Percentiles rank a stretch among this genome's conserved stretches.
Conservation (phyloP, 1,284 basidiomycete genomes). For the Volvariella surrecta region DNA sequence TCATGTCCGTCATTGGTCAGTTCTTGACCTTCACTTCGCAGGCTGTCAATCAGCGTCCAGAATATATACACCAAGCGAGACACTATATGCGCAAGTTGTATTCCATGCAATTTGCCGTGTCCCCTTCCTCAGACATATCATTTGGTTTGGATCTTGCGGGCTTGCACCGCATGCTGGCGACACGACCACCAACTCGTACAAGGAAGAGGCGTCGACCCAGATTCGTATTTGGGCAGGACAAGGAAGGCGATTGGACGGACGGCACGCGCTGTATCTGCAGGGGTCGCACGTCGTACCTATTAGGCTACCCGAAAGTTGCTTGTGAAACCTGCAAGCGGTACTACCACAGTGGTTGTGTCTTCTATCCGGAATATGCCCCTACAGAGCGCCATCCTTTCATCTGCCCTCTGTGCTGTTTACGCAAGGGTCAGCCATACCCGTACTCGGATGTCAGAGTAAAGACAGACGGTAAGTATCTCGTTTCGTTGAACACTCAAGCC, state of each 20-base stretch:
- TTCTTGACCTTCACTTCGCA: constrained; percentile 66
- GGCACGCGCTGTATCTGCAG: constrained; percentile 75
- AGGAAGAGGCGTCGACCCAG: constrained; percentile 61
- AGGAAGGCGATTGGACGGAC: constrained; percentile 64
- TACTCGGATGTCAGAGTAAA: constrained; percentile 69
- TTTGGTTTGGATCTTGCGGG: constrained; percentile 74
- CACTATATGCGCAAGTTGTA: constrained; percentile 83
- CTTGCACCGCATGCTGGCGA: constrained; percentile 68
- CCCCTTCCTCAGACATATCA: constrained; percentile 66
- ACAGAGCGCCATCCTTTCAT: constrained; percentile 36
- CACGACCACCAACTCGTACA: constrained; percentile 45
- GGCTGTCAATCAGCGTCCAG: constrained; percentile 55
- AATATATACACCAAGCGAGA: constrained; percentile 70
- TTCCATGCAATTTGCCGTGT: constrained; percentile 75
- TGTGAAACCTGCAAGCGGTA: constrained; percentile 56
- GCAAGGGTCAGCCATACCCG: constrained; percentile 58
- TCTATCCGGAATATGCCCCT: constrained; percentile 37
- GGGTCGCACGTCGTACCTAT: constrained; percentile 51
- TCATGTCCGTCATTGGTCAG: constrained; percentile 65
- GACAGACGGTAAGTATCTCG: constrained; percentile 42
- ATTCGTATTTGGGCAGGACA: constrained; percentile 69
- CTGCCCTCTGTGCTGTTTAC: constrained; percentile 68
- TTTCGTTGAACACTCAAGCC: not conserved
- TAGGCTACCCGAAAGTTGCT: constrained; percentile 51
- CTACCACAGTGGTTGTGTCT: constrained; percentile 73